Evolutionary conservation across 352 stramenopile genomes (phyloP), one percentile per base, ranked within the genome.

Genomic region (Phytophthora parvispora): DNA sequence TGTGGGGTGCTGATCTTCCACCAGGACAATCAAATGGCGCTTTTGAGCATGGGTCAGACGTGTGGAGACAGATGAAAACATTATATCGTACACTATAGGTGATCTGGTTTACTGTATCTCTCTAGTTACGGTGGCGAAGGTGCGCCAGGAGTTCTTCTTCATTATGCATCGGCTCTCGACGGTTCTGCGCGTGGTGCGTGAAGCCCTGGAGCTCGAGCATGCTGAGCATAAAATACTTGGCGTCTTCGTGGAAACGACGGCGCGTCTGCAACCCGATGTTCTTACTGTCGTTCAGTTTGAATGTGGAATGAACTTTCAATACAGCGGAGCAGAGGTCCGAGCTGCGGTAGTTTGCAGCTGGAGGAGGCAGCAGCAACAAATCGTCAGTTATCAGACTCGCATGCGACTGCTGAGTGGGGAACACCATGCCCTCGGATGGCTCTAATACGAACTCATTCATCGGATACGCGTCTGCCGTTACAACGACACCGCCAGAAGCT

Each of bases 401-500:
- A 18, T 54, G 52, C 27, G 45, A 61, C 3, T 55, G 31, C 2
- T 72, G 47, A 0, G 72, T 77, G 15, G 61, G 34, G 48, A 75
- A 73, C 13, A 63, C 16, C 3, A 80, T 54, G 6, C 67, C 72
- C 12, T 72, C 56, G 0, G 32, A 31, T 1, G 34, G 38, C 5
- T 28, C 48, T 15, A 62, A 60, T n/a, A 83, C 42, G 27, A 89
- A 63, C 55, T 91, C 83, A 47, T 90, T 91, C 83, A 91, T 91
- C n/a, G 83, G 83, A 38, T 82, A 79, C 3, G 74, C 67, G 51
- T 90, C 70, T 0, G 84, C 77, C 0, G 81, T 81, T 27, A 92
- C 52, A 9, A 92, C 59, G 7, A 90, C 64, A 3, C 67, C 80
- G 2, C 84, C 73, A 12, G 77, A 34, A 27, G 84, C 81, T 22